These are phyloP conservation scores for Melaleuca alternifolia DNA, from an alignment of 345 rosid species.

Conservation along the genomic window DNA sequence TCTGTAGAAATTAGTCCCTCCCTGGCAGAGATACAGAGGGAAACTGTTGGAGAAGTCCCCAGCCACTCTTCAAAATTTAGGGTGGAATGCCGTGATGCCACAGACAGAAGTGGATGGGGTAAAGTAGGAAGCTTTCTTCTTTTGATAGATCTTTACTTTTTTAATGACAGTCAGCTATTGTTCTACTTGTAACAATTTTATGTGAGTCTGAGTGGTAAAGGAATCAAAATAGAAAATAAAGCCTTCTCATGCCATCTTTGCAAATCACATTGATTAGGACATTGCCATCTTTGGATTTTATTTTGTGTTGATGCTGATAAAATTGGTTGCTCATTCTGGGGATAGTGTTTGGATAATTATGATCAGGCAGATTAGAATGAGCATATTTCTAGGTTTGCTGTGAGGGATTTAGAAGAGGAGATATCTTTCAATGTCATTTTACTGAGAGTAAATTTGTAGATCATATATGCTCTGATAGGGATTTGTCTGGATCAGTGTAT, in stretches of 20 bases:
- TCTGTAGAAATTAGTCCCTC: constrained; percentile 96
- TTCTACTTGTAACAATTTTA: neutral
- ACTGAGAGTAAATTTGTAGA: neutral
- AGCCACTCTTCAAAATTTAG: constrained; percentile 76
- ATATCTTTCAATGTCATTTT: neutral
- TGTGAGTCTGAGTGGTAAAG: neutral
- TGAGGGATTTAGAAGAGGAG: neutral
- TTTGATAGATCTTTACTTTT: neutral
- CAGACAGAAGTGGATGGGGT: constrained; percentile 89
- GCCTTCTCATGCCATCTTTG: neutral
- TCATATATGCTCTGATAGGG: neutral
- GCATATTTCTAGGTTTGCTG: neutral
- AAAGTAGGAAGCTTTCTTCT: neutral
- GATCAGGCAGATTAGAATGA: no score
- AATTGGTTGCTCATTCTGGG: neutral
- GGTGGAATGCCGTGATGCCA: constrained; percentile 92
- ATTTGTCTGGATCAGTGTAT: neutral
- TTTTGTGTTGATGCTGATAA: neutral
- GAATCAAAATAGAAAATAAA: neutral
- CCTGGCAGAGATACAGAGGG: constrained; percentile 72
- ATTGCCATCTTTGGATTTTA: neutral
- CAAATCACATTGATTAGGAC: neutral
- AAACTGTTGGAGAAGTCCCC: constrained; percentile 76
- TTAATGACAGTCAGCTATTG: neutral
- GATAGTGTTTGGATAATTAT: no score